Evolutionary conservation across 2,329 filamentous ascomycete species (phyloP).

Genomic region (Xylariomycetidae sp.): DNA sequence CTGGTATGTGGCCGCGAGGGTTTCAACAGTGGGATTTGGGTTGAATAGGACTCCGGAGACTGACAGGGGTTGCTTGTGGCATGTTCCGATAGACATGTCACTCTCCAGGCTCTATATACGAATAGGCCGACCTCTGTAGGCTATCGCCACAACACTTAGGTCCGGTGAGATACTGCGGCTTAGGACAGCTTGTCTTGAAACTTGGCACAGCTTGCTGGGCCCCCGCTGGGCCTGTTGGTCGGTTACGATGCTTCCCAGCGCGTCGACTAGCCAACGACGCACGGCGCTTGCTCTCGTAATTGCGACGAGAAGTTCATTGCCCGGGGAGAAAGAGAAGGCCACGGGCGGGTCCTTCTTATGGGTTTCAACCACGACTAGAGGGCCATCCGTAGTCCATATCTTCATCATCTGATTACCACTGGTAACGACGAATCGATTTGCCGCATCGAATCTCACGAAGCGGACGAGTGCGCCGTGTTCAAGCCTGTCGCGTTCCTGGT

Average conservation of each 20-base stretch:
- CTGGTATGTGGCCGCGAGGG: constrained; percentile 5
- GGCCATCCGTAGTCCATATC: constrained; percentile 2
- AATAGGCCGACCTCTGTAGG: constrained; percentile 4
- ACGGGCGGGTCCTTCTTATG: too few relatives aligned
- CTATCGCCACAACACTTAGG: constrained; percentile 3
- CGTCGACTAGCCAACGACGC: too few relatives aligned
- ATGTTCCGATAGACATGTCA: constrained; percentile 2
- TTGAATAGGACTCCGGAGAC: constrained; percentile 6
- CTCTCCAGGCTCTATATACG: constrained; percentile 6
- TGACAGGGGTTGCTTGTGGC: constrained; percentile 1
- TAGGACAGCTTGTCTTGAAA: constrained; percentile 3
- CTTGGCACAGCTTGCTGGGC: neutral
- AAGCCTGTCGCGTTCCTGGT: neutral
- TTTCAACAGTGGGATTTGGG: constrained; percentile 5
- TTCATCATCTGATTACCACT: constrained; percentile 1
- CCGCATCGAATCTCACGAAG: constrained; percentile 4
- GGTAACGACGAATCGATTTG: constrained; percentile 2
- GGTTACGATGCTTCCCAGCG: neutral
- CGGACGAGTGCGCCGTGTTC: constrained; percentile 4
- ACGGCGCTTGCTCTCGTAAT: too few relatives aligned
- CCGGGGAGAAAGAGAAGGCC: too few relatives aligned
- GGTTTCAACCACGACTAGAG: constrained; percentile 2
- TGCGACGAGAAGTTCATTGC: too few relatives aligned
- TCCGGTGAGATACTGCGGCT: constrained; percentile 6
- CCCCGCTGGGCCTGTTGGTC: neutral